Evolutionary conservation across 305 asterid species (phyloP), one percentile per base, ranked within the genome.

Genomic region (Fraxinus paxiana): DNA sequence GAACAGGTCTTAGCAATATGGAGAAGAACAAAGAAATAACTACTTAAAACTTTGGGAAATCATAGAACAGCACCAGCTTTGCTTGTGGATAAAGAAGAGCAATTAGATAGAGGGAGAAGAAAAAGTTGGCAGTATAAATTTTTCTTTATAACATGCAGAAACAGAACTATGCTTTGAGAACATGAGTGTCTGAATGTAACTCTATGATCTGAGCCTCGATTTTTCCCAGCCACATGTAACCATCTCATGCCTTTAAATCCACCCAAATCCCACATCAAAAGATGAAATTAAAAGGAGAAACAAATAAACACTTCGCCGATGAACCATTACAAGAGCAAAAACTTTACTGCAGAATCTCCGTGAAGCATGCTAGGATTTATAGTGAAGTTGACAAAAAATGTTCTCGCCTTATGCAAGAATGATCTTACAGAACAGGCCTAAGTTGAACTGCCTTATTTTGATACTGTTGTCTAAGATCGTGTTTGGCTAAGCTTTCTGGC

Each of bases 1-100:
- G 84, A 75, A 82, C 76, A 86, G 67, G 65, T 77, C 82, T 70
- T 72, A 85, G 83, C 77, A 69, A 81, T 75, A 83, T 77, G 72
- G 22, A 26, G 33, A 10, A 30, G 72, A 63, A 22, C 7, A 10
- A 24, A 9, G n/a, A 63, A 63, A 22, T 63, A 63, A 26, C 30
- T 22, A 61, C 24, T 5, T 54, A 54, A 18, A 56, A 56, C 28
- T 17, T 20, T 20, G 0, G 67, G 18, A 56, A 56, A 56, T 6
- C 67, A 56, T 59, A 22, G 24, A 59, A 20, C 69, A 59, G 69
- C 69, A 59, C 59, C 59, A 48, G 59, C 59, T 48, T 48, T 15
- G 59, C 6, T 48, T 48, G 15, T 13, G 59, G 59, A 46, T 46
- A 46, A 46, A 48, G 59, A 15, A n/a, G 6, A 48, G 59, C 20